Base-by-base conservation (phyloP, 2,329 filamentous ascomycete species). In the Colletotrichum agaves region DNA sequence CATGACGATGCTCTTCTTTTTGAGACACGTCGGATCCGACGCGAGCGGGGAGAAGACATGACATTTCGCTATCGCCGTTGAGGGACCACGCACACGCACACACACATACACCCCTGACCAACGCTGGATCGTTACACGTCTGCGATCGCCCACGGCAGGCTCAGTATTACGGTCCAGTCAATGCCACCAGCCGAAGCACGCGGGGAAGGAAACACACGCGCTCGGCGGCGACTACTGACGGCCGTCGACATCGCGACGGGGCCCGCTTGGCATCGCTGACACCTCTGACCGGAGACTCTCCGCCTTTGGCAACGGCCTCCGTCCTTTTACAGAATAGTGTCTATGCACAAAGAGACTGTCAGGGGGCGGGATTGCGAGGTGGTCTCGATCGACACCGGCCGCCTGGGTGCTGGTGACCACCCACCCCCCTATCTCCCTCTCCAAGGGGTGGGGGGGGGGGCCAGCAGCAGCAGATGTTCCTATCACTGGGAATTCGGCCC, bases 331-430 rank as follows among this genome's bases (percentile, higher is more conserved):
- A 31, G 47, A n/a, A n/a, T 19, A 17, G 59, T 39, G 31, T 37
- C 33, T 39, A 53, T 63, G 52, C 58, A 53, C 64, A 53, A 11
- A 15, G 35, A 37, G 11, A 37, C 10, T 64, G 19, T 53, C 47
- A 50, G 53, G 31, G 53, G 46, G 17, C 61, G 53, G 64, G 47
- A 59, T 64, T 61, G 46, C 33, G 47, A 57, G 46, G 53, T 58
- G 46, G 61, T 64, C 61, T 64, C 61, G 64, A 67, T 67, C 61
- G 64, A 67, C 61, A 59, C 64, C 64, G 37, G 41, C 53, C 44
- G 53, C 64, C 64, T 67, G 64, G 64, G 31, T 67, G 31, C 17
- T 59, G 64, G 61, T 64, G 53, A 57, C 47, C 46, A 8, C 7
- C 44, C 44, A 19, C 35, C 37, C 17, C 63, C 64, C 64, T 64